A percentile compares a stretch with the other conserved stretches of the same genome.
phyloP scores from a whole-genome alignment of 768 basidiomycete species.

The Rhizopogon sp. region DNA sequence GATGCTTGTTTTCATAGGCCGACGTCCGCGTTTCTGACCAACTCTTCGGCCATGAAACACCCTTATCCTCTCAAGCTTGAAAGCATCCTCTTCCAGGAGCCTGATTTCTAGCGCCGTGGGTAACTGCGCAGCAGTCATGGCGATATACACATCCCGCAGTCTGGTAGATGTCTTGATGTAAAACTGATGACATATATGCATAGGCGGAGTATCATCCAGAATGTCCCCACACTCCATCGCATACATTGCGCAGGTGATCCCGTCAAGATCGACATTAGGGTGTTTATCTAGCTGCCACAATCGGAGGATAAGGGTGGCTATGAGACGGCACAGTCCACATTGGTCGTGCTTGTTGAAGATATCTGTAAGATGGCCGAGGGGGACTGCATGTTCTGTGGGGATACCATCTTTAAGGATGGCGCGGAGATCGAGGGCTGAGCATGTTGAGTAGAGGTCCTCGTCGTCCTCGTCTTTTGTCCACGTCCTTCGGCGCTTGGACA shows the following conservation, averaged over 20 bases:
- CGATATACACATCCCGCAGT: no score
- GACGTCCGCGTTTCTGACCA: not conserved
- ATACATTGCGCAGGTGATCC: not conserved
- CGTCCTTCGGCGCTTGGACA: no score
- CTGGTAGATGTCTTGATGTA: no score
- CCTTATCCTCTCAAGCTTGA: not conserved
- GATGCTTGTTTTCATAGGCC: not conserved
- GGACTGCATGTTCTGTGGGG: not conserved
- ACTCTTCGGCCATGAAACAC: conserved; percentile 1
- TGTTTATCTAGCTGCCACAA: not conserved
- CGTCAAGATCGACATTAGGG: not conserved
- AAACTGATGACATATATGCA: no score
- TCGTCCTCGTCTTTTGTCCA: no score
- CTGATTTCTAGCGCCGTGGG: not conserved
- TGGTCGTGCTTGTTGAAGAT: not conserved
- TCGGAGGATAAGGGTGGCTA: not conserved
- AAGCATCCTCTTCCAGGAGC: not conserved
- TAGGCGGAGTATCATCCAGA: no score
- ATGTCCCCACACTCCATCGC: no score
- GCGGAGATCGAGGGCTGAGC: not conserved
- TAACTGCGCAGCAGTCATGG: no score
- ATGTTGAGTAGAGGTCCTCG: not conserved
- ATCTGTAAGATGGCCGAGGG: not conserved
- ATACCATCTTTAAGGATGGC: not conserved
- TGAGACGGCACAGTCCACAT: not conserved